Conservation (phyloP, 2,329 filamentous ascomycete species). For the Penicillium rolfsii region DNA sequence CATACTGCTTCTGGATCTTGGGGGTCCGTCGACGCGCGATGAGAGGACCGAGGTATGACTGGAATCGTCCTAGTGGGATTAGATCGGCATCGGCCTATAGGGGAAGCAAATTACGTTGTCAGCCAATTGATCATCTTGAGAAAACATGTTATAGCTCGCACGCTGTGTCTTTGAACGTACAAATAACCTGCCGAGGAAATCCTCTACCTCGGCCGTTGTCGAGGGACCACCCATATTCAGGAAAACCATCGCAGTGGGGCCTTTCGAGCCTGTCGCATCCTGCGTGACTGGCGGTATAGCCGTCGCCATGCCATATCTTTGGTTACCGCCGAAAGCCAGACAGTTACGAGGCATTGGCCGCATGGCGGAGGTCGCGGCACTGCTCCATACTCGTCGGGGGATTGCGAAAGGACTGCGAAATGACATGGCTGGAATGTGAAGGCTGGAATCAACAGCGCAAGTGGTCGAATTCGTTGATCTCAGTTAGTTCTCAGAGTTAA, state of each 20-base stretch:
- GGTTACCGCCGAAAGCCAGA: slow-evolving; percentile 29
- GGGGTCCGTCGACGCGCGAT: slow-evolving; percentile 86
- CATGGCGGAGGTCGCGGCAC: slow-evolving; percentile 20
- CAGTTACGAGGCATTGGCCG: slow-evolving; percentile 29
- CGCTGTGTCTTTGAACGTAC: slow-evolving; percentile 56
- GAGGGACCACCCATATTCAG: slow-evolving; percentile 98
- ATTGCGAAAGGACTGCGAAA: slow-evolving; percentile 44
- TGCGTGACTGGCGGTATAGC: slow-evolving; percentile 78
- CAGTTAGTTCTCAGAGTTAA: not conserved
- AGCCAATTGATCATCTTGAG: not conserved
- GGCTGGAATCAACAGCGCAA: not conserved
- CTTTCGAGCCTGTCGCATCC: slow-evolving; percentile 69
- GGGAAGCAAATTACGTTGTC: slow-evolving; percentile 6
- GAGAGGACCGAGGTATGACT: slow-evolving; percentile 85
- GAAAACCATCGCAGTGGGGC: slow-evolving; percentile 96
- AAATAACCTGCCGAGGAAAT: slow-evolving; percentile 89
- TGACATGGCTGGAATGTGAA: slow-evolving; percentile 39
- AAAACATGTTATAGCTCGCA: not conserved
- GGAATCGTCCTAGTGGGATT: slow-evolving; percentile 90
- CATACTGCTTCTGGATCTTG: slow-evolving; percentile 95
- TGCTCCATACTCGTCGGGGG: slow-evolving; percentile 35
- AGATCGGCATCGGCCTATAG: slow-evolving; percentile 83
- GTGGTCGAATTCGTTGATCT: not conserved
- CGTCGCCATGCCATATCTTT: slow-evolving; percentile 56
- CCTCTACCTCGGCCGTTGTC: slow-evolving; percentile 82